Evolutionary conservation across 352 stramenopile species (phyloP).

Genomic region (Phytophthora aleatoria): DNA sequence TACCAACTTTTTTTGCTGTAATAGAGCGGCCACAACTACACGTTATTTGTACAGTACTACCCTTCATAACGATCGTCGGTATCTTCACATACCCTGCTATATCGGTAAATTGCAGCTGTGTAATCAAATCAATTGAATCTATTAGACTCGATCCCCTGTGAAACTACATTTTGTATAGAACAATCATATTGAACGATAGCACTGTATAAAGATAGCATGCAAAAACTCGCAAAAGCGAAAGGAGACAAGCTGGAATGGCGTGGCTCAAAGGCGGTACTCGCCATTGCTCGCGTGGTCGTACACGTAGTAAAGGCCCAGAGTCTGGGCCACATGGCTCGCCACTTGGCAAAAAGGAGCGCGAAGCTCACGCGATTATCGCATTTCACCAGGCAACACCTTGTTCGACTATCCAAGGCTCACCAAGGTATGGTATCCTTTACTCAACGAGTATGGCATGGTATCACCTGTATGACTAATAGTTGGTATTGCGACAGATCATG

Average conservation of each 20-base stretch:
- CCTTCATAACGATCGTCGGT: background rate
- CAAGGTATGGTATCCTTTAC: constrained; percentile 4
- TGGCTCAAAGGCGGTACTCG: constrained; percentile 15
- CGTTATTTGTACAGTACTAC: background rate
- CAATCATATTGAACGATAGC: background rate
- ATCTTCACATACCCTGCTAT: background rate
- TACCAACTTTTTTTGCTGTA: constrained; percentile 30
- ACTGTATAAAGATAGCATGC: background rate
- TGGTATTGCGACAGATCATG: constrained; percentile 10
- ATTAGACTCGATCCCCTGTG: no score
- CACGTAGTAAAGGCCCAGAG: background rate
- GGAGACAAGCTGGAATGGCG: constrained; percentile 8
- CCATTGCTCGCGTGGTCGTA: constrained; percentile 18
- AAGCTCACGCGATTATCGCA: constrained; percentile 35
- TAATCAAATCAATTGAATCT: no score
- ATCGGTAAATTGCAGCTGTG: background rate
- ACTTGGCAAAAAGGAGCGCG: constrained; percentile 27
- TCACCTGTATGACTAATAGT: constrained; percentile 3
- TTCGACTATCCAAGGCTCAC: constrained; percentile 24
- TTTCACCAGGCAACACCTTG: constrained; percentile 18
- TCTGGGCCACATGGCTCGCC: constrained; percentile 10
- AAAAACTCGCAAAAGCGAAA: background rate
- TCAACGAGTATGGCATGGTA: background rate
- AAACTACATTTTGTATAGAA: no score
- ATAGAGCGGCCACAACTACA: constrained; percentile 19